Evolutionary conservation across 106 monocot genomes (phyloP), one percentile per base, ranked within the genome.

Genomic region (Gastrodia elata): DNA sequence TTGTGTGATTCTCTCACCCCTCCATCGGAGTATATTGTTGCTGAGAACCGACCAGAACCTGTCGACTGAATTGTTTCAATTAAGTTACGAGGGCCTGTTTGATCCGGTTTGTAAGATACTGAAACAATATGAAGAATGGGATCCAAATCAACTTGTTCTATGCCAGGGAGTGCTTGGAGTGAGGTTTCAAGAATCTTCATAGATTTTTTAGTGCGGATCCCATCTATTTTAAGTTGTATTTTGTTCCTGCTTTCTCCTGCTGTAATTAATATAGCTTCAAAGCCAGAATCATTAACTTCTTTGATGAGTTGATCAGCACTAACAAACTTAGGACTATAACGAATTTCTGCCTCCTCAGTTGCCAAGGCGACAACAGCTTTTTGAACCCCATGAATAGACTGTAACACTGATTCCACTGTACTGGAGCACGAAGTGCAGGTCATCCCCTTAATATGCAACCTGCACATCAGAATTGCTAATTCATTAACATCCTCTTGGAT

Each of bases 301-400:
- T 91, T 55, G 39, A 74, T 74, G 13, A 94, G 84, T 78, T 84
- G 78, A 18, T 30, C 28, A 18, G 71, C 46, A 77, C 33, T 83
- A 15, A 85, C 73, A 64, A 80, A 41, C 71, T 78, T 84, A n/a
- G 83, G 81, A 64, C 91, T 81, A 85, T 91, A 94, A 30, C 38
- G 73, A 41, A 94, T 85, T 80, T 91, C 86, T 68, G 94, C 91
- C 75, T 91, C 94, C 77, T 94, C 88, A 67, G 91, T 94, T 77
- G 94, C 88, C 79, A 94, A 80, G 34, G 94, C 86, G 48, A 94
- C 88, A 58, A 69, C 42, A 77, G 91, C 94, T 74, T 82, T 85
- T 32, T 83, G 75, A 48, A 94, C 91, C 76, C 94, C 88, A 73
- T 39, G 74, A 74, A 91, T 74, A 64, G 64, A 78, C 78, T 80